Percentiles rank a stretch among this genome's conserved stretches.
These are phyloP conservation scores for Penicillium sp. DNA, from an alignment of 2,329 filamentous ascomycete species.

Conservation along the genomic window DNA sequence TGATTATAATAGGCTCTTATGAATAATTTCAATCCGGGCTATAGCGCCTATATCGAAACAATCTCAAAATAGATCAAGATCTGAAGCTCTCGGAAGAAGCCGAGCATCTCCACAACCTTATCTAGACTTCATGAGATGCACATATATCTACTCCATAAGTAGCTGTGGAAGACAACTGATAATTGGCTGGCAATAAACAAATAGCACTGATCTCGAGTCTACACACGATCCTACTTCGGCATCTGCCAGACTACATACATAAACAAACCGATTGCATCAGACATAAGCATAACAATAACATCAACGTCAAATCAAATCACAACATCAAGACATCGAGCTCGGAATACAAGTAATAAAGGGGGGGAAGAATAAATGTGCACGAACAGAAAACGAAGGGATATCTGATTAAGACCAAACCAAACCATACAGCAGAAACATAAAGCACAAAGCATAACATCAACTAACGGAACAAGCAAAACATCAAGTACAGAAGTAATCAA, in stretches of 20 bases:
- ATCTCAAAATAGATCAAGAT: too few relatives aligned
- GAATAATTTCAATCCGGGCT: too few relatives aligned
- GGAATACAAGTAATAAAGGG: neutral
- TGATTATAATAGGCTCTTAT: neutral
- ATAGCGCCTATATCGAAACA: too few relatives aligned
- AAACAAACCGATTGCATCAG: too few relatives aligned
- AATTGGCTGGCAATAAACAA: neutral
- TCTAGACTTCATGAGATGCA: too few relatives aligned
- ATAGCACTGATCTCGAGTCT: neutral
- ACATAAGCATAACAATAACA: too few relatives aligned
- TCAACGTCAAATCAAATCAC: neutral
- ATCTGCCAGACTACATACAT: too few relatives aligned
- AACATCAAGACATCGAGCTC: neutral
- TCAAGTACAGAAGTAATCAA: constrained; percentile 17
- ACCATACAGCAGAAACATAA: constrained; percentile 15
- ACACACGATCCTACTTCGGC: neutral
- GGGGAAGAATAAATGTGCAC: constrained; percentile 10
- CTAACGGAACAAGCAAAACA: constrained; percentile 9
- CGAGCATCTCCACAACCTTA: too few relatives aligned
- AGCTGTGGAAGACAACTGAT: too few relatives aligned
- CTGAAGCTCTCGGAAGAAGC: too few relatives aligned
- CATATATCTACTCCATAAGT: too few relatives aligned
- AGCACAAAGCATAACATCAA: constrained; percentile 13
- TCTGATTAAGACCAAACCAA: constrained; percentile 13
- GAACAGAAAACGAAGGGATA: constrained; percentile 21